phyloP scores from a whole-genome alignment of 306 rosid species.

The Cicer chorassanicum region DNA sequence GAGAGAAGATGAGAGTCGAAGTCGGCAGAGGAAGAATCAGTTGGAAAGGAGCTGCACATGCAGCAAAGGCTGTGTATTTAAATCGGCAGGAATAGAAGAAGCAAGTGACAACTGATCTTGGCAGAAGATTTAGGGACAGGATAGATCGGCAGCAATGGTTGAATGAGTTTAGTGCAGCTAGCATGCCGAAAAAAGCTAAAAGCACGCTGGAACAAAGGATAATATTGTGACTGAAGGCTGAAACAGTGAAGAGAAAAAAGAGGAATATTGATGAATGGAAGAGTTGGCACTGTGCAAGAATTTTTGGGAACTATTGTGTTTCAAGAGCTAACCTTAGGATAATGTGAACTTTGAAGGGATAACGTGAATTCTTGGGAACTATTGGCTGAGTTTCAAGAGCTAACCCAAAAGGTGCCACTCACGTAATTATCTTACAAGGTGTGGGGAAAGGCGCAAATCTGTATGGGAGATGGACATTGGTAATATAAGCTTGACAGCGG shows the following conservation, averaged over 20 bases:
- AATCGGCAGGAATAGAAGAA: not conserved
- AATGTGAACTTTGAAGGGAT: too few relatives aligned
- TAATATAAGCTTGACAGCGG: not conserved
- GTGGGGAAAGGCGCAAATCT: not conserved
- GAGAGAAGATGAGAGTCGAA: conserved; percentile 2
- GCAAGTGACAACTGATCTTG: not conserved
- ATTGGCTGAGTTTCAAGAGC: not conserved
- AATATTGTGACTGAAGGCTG: not conserved
- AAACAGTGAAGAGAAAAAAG: not conserved
- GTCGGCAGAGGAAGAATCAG: not conserved
- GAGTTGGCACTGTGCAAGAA: not conserved
- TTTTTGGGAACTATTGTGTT: too few relatives aligned
- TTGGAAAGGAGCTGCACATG: not conserved
- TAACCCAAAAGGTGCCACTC: not conserved
- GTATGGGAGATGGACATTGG: not conserved
- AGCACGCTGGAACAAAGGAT: not conserved
- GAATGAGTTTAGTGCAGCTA: too few relatives aligned
- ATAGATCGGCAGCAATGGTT: not conserved
- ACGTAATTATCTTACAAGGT: not conserved
- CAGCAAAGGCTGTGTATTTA: not conserved
- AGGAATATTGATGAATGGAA: not conserved
- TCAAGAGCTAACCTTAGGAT: too few relatives aligned
- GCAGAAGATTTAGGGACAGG: not conserved
- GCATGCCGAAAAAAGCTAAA: not conserved
- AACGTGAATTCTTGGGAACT: not conserved